phyloP scores from a whole-genome alignment of 2,329 filamentous ascomycete species.

The Talaromyces funiculosus region DNA sequence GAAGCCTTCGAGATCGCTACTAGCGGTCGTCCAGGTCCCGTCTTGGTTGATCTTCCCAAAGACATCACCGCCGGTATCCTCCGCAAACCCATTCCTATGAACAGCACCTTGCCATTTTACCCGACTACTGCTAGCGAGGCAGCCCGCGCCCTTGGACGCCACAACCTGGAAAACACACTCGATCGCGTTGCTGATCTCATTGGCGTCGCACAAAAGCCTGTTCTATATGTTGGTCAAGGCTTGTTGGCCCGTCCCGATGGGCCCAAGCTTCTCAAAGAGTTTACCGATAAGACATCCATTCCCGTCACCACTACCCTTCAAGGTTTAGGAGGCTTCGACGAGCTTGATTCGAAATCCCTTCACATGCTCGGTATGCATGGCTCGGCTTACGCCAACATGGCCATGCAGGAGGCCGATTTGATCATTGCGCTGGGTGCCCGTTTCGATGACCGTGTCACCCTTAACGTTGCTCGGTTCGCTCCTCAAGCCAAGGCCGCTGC shows the following conservation, averaged over 20 bases:
- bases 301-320: conserved; percentile 95
- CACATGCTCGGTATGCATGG: conserved; percentile 99
- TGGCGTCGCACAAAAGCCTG: conserved; percentile 84
- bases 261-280: conserved; percentile 69
- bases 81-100: conserved; percentile 74
- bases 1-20: conserved; percentile 98
- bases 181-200: conserved; percentile 72
- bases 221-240: conserved; percentile 93
- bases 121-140: conserved; percentile 82
- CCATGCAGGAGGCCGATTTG: conserved; percentile 93
- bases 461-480: conserved; percentile 76
- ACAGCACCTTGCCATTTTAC: conserved; percentile 66
- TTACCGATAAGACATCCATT: conserved; percentile 85
- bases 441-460: conserved; percentile 93
- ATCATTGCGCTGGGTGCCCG: conserved; percentile 90
- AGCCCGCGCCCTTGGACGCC: conserved; percentile 65
- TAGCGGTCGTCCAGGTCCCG: conserved; percentile 85
- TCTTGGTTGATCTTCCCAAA: conserved; percentile 92
- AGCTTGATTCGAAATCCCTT: conserved; percentile 86
- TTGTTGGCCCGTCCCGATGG: conserved; percentile 75
- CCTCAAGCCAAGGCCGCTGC: conserved; percentile 82
- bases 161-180: conserved; percentile 69
- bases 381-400: conserved; percentile 93
- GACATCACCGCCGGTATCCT: conserved; percentile 87
- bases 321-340: conserved; percentile 85